Evolutionary conservation across 1,284 basidiomycete genomes (phyloP), one percentile per base, ranked within the genome.

Genomic region (Moesziomyces sp.): DNA sequence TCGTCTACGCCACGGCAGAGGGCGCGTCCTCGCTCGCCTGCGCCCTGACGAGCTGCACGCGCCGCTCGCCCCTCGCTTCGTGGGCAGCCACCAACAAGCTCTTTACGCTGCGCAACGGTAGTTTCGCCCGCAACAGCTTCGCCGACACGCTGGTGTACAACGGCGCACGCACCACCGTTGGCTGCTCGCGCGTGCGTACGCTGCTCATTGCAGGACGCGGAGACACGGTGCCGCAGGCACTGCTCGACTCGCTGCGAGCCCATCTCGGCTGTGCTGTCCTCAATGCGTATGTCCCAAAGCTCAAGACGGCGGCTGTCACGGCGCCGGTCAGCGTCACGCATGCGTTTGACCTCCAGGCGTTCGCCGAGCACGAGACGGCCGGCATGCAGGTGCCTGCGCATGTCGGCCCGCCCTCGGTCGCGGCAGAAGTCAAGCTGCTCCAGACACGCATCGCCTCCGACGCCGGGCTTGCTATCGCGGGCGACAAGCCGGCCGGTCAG

Each of bases 341-440:
- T 44, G 60, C 77, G 11, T 74, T 74, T 52, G 82, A 84, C 48
- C 57, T 84, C 7, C 82, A 84, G 43, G 79, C 79, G 2, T 84
- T 84, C 58, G 75, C 76, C 21, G 58, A 66, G 16, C 68, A 76
- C 58, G 67, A 74, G 46, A 50, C 72, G 3, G 62, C 53, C 2
- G 62, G 60, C 18, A 73, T 77, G 52, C 63, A 74, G 51, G 52
- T 75, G 18, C 71, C 70, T 2, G 72, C 78, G 10, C 79, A 82
- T 33, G 77, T 78, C 11, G 82, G 82, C n/a, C 78, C 82, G 8
- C 80, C 82, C 14, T 62, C 70, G 13, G 81, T 83, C 23, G 54
- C 74, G 38, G 53, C 68, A 45, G 82, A 84, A 54, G 7, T 83
- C 43, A 84, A 83, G 67, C 64, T 84, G 7, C 68, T 76, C n/a